Conservation (phyloP, 306 rosid species). For the Oxytropis ochrocephala region DNA sequence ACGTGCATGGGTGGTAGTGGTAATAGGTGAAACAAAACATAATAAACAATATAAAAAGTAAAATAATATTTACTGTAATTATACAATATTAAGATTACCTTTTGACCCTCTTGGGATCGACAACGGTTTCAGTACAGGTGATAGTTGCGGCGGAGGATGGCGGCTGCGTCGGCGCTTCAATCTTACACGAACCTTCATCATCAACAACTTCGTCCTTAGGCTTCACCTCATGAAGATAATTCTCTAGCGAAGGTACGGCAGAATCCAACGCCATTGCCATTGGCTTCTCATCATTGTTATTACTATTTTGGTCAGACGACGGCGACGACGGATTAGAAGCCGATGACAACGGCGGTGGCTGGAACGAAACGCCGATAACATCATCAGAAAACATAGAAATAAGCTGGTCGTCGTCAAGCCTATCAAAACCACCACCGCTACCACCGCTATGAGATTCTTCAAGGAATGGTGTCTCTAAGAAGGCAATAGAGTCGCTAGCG, state of each 20-base stretch:
- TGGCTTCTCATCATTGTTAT: constrained; percentile 50
- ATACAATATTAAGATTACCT: constrained; percentile 50
- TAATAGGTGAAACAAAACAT: not conserved
- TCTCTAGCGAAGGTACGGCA: not conserved
- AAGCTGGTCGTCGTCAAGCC: constrained; percentile 77
- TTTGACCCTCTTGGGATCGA: constrained; percentile 89
- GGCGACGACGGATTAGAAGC: constrained; percentile 65
- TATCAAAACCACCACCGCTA: constrained; percentile 40
- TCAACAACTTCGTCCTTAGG: constrained; percentile 64
- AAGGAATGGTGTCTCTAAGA: constrained; percentile 52
- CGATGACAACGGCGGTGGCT: constrained; percentile 33
- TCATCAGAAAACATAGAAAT: constrained; percentile 85
- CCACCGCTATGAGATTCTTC: constrained; percentile 45
- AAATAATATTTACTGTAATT: not conserved
- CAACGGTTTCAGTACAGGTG: constrained; percentile 32
- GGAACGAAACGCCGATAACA: constrained; percentile 20
- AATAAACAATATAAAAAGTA: not conserved
- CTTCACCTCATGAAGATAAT: constrained; percentile 16
- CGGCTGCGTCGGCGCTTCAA: constrained; percentile 19
- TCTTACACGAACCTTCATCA: constrained; percentile 50
- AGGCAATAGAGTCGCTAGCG: constrained; percentile 78
- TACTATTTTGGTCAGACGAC: constrained; percentile 78
- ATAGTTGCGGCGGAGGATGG: constrained; percentile 21
- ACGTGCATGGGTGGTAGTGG: constrained; percentile 29
- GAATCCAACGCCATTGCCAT: constrained; percentile 25